Evolutionary conservation across 805 yeast genomes (phyloP), one percentile per base, ranked within the genome.

Genomic region (Ogataea dorogensis): DNA sequence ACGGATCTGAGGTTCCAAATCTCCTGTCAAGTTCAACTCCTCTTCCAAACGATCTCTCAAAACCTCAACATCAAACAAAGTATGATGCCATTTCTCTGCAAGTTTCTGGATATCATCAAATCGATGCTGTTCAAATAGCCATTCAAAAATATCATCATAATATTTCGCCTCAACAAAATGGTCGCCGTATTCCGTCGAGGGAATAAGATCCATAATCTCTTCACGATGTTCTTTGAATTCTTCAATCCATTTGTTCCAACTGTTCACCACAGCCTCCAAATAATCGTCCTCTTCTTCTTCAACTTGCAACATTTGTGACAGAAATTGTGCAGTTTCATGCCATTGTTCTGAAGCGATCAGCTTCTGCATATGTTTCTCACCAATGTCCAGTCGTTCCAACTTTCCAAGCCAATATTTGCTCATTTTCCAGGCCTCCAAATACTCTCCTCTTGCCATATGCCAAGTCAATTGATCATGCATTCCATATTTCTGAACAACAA

Each of bases 401-500:
- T 69, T 66, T 7, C 67, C 58, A 2, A 81, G 64, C 44, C 85
- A 63, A 46, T 72, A 73, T 31, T 69, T 75, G 40, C 93, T 74
- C 53, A 86, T 77, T 25, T 71, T 69, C 95, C 96, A 91, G 0
- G 97, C 97, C 27, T 79, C 79, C 12, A 67, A 60, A 50, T 61
- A 85, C 35, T 65, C 59, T 2, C 70, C 69, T 24, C 65, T 72
- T 1, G 76, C 76, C 3, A 77, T 40, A 40, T 69, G 81, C 96
- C 97, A 91, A 4, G 76, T 64, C 28, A 81, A 71, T 40, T 81
- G 75, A 54, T 89, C 98, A 18, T 65, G 58, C 16, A 82, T 59
- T 35, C 77, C 79, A n/a, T 84, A 68, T 43, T 81, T 86, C 47
- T 80, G 74, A 0, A 88, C 87, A 13, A 79, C 65, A 1, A 91